Conservation (phyloP, 2,329 filamentous ascomycete genomes). For the Sporothrix variecibatus region DNA sequence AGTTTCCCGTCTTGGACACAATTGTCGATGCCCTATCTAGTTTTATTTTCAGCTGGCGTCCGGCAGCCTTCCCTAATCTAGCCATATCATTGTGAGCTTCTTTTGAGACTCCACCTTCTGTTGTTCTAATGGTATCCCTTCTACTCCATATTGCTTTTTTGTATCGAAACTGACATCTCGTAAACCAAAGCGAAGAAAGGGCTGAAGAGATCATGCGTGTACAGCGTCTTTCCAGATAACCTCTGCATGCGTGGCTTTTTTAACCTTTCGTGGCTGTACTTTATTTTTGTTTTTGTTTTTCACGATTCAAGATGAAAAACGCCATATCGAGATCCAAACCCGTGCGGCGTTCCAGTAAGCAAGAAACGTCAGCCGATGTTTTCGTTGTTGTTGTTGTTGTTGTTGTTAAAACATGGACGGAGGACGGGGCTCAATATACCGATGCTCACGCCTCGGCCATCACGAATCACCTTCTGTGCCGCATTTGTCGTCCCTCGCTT, state of each 20-base stretch:
- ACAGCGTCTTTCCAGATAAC: not conserved
- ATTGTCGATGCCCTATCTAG: not conserved
- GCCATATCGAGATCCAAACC: not conserved
- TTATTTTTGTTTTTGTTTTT: not conserved
- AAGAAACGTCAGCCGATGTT: no score
- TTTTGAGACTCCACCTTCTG: no score
- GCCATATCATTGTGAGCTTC: not conserved
- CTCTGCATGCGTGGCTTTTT: not conserved
- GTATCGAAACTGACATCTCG: not conserved
- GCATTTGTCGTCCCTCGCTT: not conserved
- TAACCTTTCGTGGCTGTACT: not conserved
- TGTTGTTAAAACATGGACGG: no score
- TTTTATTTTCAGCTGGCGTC: not conserved
- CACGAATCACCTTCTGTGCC: no score
- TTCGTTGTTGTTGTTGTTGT: no score
- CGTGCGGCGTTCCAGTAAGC: no score
- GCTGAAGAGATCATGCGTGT: not conserved
- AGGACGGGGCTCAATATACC: not conserved
- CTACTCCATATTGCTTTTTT: not conserved
- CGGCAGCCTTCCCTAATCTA: not conserved
- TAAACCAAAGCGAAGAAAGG: not conserved
- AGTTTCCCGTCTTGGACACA: conserved; percentile 10
- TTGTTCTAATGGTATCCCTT: not conserved
- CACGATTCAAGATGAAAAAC: not conserved
- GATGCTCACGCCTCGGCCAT: not conserved